Evolutionary conservation across 2,329 filamentous ascomycete genomes (phyloP).

Genomic region (Penicillium sp.): DNA sequence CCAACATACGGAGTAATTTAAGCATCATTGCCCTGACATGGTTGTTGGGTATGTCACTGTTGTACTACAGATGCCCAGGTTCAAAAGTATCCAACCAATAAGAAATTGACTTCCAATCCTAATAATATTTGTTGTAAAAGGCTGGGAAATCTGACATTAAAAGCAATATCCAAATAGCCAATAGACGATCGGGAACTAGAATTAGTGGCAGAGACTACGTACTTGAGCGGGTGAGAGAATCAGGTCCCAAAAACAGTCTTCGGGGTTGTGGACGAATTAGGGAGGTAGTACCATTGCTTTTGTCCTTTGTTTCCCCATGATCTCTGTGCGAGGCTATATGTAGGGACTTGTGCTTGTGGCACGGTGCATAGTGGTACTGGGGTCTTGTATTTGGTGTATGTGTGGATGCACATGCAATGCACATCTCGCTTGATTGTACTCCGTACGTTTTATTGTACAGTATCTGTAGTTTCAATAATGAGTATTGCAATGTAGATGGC

Average conservation of each 20-base stretch:
- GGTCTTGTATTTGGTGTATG: neutral
- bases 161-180: neutral
- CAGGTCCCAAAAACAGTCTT: constrained; percentile 6
- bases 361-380: neutral
- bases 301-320: neutral
- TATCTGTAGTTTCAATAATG: too few relatives aligned
- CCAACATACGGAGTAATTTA: neutral
- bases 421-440: neutral
- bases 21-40: neutral
- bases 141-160: neutral
- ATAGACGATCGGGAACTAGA: neutral
- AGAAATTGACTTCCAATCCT: too few relatives aligned
- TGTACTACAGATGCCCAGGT: neutral
- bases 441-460: neutral
- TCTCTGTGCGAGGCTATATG: constrained; percentile 4
- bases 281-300: constrained; percentile 8
- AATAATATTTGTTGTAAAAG: neutral
- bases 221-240: neutral
- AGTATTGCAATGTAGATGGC: neutral
- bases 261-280: constrained; percentile 11
- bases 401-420: neutral
- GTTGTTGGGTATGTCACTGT: too few relatives aligned
- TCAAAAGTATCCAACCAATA: neutral
- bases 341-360: constrained; percentile 3
- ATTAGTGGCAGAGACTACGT: neutral